Evolutionary conservation across 441 rosid species (phyloP).

Genomic region (Mallotus repandus): DNA sequence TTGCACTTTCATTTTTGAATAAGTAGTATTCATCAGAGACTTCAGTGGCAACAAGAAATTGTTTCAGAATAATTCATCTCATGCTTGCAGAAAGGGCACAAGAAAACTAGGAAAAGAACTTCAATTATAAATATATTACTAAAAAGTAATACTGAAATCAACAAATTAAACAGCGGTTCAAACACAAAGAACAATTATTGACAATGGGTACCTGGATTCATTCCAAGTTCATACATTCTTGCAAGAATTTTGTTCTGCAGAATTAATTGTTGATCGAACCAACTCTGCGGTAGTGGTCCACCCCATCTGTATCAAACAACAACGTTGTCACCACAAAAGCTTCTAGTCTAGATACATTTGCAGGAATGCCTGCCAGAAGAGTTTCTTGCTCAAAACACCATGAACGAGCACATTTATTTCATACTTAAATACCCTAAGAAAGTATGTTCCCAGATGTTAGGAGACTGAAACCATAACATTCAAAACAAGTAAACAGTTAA

Average conservation of each 20-base stretch:
- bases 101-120: background rate
- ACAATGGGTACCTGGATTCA: slow-evolving; percentile 59
- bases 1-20: background rate
- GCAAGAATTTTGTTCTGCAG: slow-evolving; percentile 62
- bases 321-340: slow-evolving; percentile 1
- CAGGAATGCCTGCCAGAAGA: slow-evolving; percentile 7
- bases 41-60: background rate
- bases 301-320: slow-evolving; percentile 54
- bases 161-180: too few species aligned
- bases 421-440: background rate
- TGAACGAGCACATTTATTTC: background rate
- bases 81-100: background rate
- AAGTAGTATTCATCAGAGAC: too few species aligned
- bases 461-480: background rate
- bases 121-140: background rate
- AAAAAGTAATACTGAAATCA: background rate
- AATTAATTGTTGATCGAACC: slow-evolving; percentile 58
- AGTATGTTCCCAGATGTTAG: background rate
- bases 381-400: slow-evolving; percentile 12
- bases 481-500: background rate
- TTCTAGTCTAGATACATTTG: slow-evolving; percentile 12
- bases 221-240: slow-evolving; percentile 73
- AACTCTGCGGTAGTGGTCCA: slow-evolving; percentile 69
- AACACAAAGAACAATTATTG: background rate
- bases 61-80: background rate